Conservation (phyloP, 148 eudicot genomes). For the Nyssa sinensis region DNA sequence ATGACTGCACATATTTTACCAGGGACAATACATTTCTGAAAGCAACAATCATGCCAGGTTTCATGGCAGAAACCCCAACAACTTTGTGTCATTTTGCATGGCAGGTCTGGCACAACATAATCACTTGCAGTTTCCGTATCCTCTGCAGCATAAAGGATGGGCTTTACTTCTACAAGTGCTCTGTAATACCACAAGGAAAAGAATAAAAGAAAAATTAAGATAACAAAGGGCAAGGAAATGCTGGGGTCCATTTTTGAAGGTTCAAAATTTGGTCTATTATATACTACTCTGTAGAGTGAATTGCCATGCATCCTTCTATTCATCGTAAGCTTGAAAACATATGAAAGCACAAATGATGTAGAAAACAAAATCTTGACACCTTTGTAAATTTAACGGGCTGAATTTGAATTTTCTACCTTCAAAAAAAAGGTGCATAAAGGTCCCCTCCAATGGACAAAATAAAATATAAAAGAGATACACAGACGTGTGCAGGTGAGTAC, state of each 20-base stretch:
- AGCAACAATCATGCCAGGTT: conserved; percentile 62
- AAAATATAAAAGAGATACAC: background rate
- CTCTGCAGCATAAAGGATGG: conserved; percentile 56
- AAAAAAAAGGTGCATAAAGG: background rate
- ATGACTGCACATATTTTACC: conserved; percentile 55
- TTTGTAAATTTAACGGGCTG: background rate
- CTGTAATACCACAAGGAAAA: conserved; percentile 36
- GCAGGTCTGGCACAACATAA: conserved; percentile 26
- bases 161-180: conserved; percentile 90
- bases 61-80: conserved; percentile 64
- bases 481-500: conserved; percentile 25
- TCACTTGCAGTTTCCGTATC: conserved; percentile 29
- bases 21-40: conserved; percentile 59
- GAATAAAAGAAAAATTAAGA: conserved; percentile 3
- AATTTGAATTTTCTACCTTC: background rate
- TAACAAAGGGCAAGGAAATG: background rate
- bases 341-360: background rate
- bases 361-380: background rate
- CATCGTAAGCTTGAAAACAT: background rate
- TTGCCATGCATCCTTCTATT: background rate
- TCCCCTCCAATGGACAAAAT: background rate
- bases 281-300: background rate
- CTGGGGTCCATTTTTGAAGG: background rate
- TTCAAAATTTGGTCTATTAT: background rate
- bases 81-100: conserved; percentile 14